phyloP scores from a whole-genome alignment of 1,139 yeast genomes.

The Arxiozyma heterogenica region DNA sequence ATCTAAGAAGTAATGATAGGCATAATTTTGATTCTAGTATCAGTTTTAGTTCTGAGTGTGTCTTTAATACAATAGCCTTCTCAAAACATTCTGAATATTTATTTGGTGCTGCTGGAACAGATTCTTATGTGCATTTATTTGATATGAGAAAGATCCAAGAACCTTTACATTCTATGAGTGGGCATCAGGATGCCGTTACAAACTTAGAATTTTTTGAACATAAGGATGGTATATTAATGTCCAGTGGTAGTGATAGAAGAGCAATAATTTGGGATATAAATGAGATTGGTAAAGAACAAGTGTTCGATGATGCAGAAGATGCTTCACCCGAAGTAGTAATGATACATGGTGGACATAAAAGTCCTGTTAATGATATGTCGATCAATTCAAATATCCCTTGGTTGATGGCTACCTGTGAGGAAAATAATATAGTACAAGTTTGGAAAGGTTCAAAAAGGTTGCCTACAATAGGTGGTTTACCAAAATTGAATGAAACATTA shows the following conservation, averaged over 20 bases:
- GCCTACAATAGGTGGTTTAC: conserved; percentile 28
- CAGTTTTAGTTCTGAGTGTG: neutral
- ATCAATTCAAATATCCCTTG: conserved; percentile 62
- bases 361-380: conserved; percentile 61
- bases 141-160: conserved; percentile 45
- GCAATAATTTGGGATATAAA: conserved; percentile 65
- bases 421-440: conserved; percentile 66
- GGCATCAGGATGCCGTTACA: conserved; percentile 64
- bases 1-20: conserved; percentile 38
- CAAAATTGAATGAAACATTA: conserved; percentile 4
- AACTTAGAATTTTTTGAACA: conserved; percentile 64
- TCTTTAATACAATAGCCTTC: conserved; percentile 53
- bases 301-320: conserved; percentile 71
- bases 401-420: conserved; percentile 67
- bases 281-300: conserved; percentile 69
- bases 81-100: conserved; percentile 53
- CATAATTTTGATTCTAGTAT: conserved; percentile 31
- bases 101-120: conserved; percentile 60
- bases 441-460: conserved; percentile 59
- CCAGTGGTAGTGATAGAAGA: conserved; percentile 65
- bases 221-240: conserved; percentile 61
- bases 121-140: conserved; percentile 53
- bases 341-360: conserved; percentile 86
- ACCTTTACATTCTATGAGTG: conserved; percentile 62
- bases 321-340: conserved; percentile 74